Evolutionary conservation across 208 protist genomes (phyloP).

Genomic region (Strigomonas galati): DNA sequence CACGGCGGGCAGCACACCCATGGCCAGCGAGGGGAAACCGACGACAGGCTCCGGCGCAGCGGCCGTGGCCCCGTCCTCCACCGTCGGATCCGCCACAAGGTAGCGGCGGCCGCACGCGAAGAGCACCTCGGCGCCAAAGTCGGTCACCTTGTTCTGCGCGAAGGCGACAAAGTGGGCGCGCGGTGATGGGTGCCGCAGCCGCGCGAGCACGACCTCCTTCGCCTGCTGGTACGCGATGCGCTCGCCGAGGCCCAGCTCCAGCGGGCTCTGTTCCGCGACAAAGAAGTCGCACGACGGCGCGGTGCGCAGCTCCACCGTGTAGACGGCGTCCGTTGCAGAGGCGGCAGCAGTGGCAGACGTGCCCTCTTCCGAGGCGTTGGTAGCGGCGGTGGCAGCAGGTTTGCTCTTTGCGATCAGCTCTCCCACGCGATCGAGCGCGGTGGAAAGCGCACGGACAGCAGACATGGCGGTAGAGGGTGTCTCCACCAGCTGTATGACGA

Average conservation of each 20-base stretch:
- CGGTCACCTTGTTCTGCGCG: conserved; percentile 29
- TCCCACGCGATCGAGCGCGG: not conserved
- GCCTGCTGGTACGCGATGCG: conserved; percentile 31
- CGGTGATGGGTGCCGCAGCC: conserved; percentile 29
- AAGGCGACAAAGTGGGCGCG: conserved; percentile 31
- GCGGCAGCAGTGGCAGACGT: no score
- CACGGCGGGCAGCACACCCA: conserved; percentile 35
- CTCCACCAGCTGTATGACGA: conserved; percentile 6
- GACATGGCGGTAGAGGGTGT: conserved; percentile 3
- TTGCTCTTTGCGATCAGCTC: no score
- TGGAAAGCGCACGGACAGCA: conserved; percentile 11
- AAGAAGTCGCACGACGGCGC: conserved; percentile 56
- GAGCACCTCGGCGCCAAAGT: conserved; percentile 81
- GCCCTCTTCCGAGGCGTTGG: no score
- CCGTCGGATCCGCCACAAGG: conserved; percentile 5
- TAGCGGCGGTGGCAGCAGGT: no score
- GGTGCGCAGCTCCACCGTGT: conserved; percentile 23
- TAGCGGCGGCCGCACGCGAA: conserved; percentile 55
- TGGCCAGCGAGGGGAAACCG: conserved; percentile 34
- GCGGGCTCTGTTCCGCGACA: conserved; percentile 23
- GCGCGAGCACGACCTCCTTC: conserved; percentile 32
- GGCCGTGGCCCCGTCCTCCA: conserved; percentile 8
- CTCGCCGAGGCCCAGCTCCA: conserved; percentile 42
- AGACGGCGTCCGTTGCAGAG: not conserved
- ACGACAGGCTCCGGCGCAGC: conserved; percentile 10